Conservation (phyloP, 352 stramenopile genomes). For the Globisporangium okanoganense region DNA sequence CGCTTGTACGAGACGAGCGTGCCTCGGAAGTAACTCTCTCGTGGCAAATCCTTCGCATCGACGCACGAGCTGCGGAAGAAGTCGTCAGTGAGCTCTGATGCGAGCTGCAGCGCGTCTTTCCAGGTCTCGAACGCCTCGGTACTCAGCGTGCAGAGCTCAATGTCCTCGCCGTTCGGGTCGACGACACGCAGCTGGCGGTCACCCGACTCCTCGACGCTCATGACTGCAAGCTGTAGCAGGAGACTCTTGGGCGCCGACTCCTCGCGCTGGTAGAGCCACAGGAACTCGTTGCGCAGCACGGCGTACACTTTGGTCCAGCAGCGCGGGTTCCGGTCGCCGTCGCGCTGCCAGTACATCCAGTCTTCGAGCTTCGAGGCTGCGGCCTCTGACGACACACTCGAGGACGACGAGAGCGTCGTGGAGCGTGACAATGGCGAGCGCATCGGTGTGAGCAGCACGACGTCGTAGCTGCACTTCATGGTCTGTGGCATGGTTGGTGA, state of each 20-base stretch:
- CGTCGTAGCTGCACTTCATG: conserved; percentile 1
- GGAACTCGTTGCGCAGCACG: conserved; percentile 45
- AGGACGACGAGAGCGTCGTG: conserved; percentile 6
- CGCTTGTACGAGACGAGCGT: conserved; percentile 39
- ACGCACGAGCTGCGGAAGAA: conserved; percentile 38
- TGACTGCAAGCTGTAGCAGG: conserved; percentile 53
- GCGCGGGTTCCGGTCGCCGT: conserved; percentile 26
- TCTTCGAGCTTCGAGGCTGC: conserved; percentile 17
- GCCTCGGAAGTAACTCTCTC: conserved; percentile 41
- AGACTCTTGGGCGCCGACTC: conserved; percentile 27
- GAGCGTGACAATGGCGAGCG: not conserved
- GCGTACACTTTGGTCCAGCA: conserved; percentile 72
- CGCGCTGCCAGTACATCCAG: conserved; percentile 70
- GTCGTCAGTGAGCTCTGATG: conserved; percentile 27
- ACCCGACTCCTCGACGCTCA: conserved; percentile 30
- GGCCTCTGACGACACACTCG: conserved; percentile 1
- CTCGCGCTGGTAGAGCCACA: conserved; percentile 52
- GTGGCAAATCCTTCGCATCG: conserved; percentile 30
- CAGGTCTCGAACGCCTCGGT: conserved; percentile 25
- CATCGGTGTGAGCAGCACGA: not conserved
- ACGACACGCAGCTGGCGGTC: conserved; percentile 32
- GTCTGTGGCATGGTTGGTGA: not conserved
- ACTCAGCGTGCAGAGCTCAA: conserved; percentile 40
- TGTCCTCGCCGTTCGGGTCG: conserved; percentile 43
- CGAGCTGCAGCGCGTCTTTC: conserved; percentile 32